Percentiles rank a stretch among this genome's conserved stretches.
phyloP scores from a whole-genome alignment of 2,329 filamentous ascomycete species.

The Fusarium azukiicola region DNA sequence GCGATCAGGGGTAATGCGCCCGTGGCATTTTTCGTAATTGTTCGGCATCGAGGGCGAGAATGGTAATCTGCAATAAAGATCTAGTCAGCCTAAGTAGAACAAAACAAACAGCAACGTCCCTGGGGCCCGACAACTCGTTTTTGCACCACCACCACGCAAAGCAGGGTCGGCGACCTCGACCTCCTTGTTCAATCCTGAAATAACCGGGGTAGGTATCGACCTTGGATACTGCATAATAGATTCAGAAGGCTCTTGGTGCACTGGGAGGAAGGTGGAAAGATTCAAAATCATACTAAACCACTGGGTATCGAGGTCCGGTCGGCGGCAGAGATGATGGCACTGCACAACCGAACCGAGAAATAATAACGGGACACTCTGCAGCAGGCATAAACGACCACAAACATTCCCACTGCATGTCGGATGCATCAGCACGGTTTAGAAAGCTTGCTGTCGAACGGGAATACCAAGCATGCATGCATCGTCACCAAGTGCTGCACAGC shows the following conservation, averaged over 20 bases:
- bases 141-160: background rate
- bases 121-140: background rate
- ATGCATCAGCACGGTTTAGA: background rate
- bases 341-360: background rate
- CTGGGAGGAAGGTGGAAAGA: background rate
- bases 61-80: background rate
- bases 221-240: background rate
- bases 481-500: background rate
- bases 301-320: background rate
- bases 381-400: background rate
- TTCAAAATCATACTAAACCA: background rate
- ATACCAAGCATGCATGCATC: background rate
- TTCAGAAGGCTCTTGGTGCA: background rate
- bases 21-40: background rate
- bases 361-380: background rate
- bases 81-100: background rate
- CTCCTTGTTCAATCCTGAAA: slow-evolving; percentile 7
- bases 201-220: background rate
- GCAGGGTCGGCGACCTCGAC: background rate
- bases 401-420: rapidly evolving
- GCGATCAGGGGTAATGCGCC: background rate
- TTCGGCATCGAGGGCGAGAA: background rate
- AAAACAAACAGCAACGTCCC: background rate
- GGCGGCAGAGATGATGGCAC: background rate
- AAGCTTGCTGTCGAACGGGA: background rate